Evolutionary conservation across 2,329 filamentous ascomycete species (phyloP), one percentile per base, ranked within the genome.

Genomic region (Claviceps africana): DNA sequence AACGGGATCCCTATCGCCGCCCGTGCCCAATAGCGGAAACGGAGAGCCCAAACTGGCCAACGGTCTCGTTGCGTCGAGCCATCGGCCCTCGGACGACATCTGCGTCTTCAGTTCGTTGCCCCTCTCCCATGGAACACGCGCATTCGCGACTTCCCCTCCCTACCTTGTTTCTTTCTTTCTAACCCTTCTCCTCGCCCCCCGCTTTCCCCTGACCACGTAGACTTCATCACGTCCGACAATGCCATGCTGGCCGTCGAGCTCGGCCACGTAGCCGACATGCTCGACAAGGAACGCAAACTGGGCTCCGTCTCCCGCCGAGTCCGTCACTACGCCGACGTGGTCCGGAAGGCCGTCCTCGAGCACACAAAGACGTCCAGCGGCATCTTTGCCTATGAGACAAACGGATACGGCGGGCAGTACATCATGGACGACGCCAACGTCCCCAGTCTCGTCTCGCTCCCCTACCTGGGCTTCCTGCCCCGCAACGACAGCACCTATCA

Each of bases 51-150:
- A 90, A 13, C 82, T 81, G 54, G 79, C 77, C 35, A 91, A 88
- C 2, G 86, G 86, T 0, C 77, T 94, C 52, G 78, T 93, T 46
- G 79, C 87, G 51, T 87, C 83, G 50, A 86, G 86, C 1, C 93
- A 93, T 70, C 77, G 88, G 1, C 88, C 88, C 0, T 88, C 84
- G 52, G 88, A 94, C 64, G 88, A 95, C 64, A 80, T 87, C 8
- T 87, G 85, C 1, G 88, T 87, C 50, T 81, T 88, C 57, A 60
- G 59, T 61, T 45, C 48, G 59, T 55, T 11, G 2, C 42, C 8
- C 30, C 4, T 43, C 42, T 15, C 22, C 6, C 21, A 10, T 9
- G 9, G 9, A 39, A 4, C 19, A 13, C 46, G 22, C 4, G 35
- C 47, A 39, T 30, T 19, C 10, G 15, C 37, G 11, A 17, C 42